Percentiles rank a stretch among this genome's conserved stretches.
phyloP scores from a whole-genome alignment of 805 yeast species.

The Cephaloascus albidus region DNA sequence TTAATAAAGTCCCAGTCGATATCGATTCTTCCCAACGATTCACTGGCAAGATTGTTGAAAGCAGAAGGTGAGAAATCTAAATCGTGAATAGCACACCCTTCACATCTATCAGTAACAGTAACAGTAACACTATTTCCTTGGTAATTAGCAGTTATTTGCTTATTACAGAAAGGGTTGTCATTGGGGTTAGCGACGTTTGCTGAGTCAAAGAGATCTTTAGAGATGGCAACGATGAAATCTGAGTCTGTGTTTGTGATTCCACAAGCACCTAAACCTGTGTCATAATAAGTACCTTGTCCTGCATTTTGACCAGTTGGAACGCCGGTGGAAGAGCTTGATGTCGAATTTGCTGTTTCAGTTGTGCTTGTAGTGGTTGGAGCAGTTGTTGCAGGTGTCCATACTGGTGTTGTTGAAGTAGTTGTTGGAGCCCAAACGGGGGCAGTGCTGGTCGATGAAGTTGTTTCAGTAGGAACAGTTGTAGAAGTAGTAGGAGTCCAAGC shows the following conservation, averaged over 20 bases:
- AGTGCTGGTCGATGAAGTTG: not conserved
- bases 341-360: conserved; percentile 6
- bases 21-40: conserved; percentile 26
- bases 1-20: conserved; percentile 30
- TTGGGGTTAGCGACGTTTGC: conserved; percentile 12
- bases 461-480: conserved; percentile 3
- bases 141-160: conserved; percentile 23
- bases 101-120: conserved; percentile 30
- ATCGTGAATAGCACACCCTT: conserved; percentile 22
- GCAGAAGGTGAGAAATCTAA: conserved; percentile 33
- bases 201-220: conserved; percentile 22
- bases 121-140: conserved; percentile 29
- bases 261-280: conserved; percentile 30
- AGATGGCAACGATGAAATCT: conserved; percentile 28
- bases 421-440: not conserved
- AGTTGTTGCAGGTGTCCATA: conserved; percentile 1
- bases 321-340: conserved; percentile 1
- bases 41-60: conserved; percentile 25
- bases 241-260: conserved; percentile 18
- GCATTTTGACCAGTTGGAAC: conserved; percentile 7
- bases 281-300: conserved; percentile 31
- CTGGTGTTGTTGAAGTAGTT: conserved; percentile 2
- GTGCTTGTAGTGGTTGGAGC: conserved; percentile 4
- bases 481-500: conserved; percentile 1
- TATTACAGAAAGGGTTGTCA: conserved; percentile 20